Conservation (phyloP, 345 rosid species). For the Hevea brasiliensis region DNA sequence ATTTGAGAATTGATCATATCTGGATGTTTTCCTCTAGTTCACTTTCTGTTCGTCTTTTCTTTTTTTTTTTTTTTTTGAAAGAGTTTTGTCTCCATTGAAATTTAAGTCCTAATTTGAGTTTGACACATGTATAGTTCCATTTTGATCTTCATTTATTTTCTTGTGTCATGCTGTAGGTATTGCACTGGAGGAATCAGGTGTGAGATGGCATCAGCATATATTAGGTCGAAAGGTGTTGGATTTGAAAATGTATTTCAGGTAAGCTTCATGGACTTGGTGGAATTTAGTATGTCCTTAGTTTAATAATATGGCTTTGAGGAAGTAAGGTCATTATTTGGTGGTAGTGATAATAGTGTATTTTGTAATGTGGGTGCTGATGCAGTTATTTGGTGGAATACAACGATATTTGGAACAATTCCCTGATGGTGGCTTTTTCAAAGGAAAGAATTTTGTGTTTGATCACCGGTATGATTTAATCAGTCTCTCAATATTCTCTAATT, state of each 20-base stretch:
- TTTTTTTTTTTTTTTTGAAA: constrained; percentile 6
- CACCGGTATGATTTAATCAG: constrained; percentile 61
- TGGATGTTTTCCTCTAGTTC: not conserved
- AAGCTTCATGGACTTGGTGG: constrained; percentile 14
- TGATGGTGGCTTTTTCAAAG: constrained; percentile 84
- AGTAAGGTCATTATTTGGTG: constrained; percentile 10
- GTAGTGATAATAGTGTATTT: constrained; percentile 9
- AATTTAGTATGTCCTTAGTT: not conserved
- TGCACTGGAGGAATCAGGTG: constrained; percentile 98
- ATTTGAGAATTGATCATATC: constrained; percentile 15
- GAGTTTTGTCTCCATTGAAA: not conserved
- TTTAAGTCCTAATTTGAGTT: not conserved
- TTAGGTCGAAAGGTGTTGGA: constrained; percentile 80
- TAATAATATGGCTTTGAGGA: constrained; percentile 9
- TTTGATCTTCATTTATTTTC: not conserved
- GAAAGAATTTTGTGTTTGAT: constrained; percentile 95
- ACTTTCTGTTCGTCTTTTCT: not conserved
- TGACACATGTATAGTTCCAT: not conserved
- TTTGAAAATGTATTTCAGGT: constrained; percentile 93
- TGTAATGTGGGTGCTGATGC: constrained; percentile 32
- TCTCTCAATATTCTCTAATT: not conserved
- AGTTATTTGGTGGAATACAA: constrained; percentile 95
- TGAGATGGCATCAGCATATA: constrained; percentile 97
- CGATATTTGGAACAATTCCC: constrained; percentile 92
- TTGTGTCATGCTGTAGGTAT: constrained; percentile 53